Percentiles rank a stretch among this genome's conserved stretches.
These are phyloP conservation scores for Micractinium conductrix DNA, from an alignment of 139 green algal genomes.

Conservation along the genomic window DNA sequence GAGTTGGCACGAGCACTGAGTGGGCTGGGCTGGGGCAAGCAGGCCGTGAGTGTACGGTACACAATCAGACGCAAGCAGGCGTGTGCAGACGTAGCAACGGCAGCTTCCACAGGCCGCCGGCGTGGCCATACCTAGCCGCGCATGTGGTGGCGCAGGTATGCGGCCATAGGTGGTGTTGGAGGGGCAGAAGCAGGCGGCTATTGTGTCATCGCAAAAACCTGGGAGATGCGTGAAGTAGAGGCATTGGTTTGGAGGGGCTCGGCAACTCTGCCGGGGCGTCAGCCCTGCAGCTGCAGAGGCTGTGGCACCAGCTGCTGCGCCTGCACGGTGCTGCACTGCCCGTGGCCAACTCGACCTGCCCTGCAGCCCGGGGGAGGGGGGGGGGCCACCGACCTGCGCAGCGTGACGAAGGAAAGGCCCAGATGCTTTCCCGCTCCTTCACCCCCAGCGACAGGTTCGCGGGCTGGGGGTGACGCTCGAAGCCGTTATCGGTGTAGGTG, in stretches of 20 bases:
- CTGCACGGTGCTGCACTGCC: no score
- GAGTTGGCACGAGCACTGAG: no score
- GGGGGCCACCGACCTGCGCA: constrained; percentile 16
- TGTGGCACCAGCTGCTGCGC: neutral
- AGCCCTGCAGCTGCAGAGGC: no score
- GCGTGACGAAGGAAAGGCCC: neutral
- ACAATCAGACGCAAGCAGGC: no score
- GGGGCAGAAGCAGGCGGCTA: constrained; percentile 20
- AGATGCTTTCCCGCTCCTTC: neutral
- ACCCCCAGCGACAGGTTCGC: neutral
- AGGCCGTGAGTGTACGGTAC: no score
- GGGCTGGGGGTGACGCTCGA: neutral
- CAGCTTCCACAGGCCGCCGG: neutral
- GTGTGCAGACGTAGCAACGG: neutral
- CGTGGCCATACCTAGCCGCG: constrained; percentile 5
- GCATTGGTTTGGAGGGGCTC: no score
- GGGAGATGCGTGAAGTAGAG: no score
- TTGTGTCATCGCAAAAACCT: constrained; percentile 17
- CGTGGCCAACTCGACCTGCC: neutral
- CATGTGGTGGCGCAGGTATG: neutral
- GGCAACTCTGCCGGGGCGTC: no score
- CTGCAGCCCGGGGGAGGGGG: no score
- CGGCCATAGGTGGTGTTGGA: constrained; percentile 20
- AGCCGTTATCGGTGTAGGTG: neutral
- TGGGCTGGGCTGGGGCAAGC: no score